phyloP scores from a whole-genome alignment of 2,329 filamentous ascomycete species.

The Dryadomyces sulphureus region DNA sequence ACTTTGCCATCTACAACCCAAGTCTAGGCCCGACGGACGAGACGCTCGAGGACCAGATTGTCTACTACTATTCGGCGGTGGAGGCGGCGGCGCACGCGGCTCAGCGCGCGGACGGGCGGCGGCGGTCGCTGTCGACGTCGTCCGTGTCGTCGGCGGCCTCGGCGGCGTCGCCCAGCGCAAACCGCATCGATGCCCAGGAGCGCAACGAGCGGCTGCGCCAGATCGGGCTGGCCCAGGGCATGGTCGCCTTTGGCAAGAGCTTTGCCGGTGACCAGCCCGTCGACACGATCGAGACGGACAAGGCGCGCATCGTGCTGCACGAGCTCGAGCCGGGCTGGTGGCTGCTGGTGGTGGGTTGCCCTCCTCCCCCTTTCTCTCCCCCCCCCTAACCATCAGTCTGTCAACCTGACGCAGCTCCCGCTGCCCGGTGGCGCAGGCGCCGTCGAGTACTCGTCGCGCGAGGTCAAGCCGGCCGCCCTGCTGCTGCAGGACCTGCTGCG shows the following conservation, averaged over 20 bases:
- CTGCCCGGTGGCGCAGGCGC: slow-evolving; percentile 21
- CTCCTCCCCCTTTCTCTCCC: not conserved
- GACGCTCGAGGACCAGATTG: slow-evolving; percentile 66
- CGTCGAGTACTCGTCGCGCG: slow-evolving; percentile 75
- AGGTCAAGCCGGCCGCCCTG: slow-evolving; percentile 70
- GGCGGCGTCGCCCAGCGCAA: slow-evolving; percentile 16
- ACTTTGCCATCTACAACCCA: slow-evolving; percentile 91
- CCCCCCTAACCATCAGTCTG: slow-evolving; percentile 4
- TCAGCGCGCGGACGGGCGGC: too few species aligned
- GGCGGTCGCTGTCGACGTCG: too few species aligned
- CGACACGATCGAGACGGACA: slow-evolving; percentile 83
- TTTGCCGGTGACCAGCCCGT: slow-evolving; percentile 68
- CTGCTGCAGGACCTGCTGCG: slow-evolving; percentile 68
- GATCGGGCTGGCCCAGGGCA: slow-evolving; percentile 90
- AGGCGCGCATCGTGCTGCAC: slow-evolving; percentile 66
- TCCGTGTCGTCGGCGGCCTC: slow-evolving; percentile 17
- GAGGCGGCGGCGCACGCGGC: slow-evolving; percentile 8
- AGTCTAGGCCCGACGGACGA: slow-evolving; percentile 42
- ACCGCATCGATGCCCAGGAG: slow-evolving; percentile 42
- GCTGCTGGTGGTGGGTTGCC: slow-evolving; percentile 64
- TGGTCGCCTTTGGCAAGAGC: slow-evolving; percentile 81
- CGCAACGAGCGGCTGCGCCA: slow-evolving; percentile 79
- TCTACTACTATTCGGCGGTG: slow-evolving; percentile 80
- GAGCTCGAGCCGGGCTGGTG: slow-evolving; percentile 91
- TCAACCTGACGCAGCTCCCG: slow-evolving; percentile 14